Evolutionary conservation across 148 eudicot species (phyloP), one percentile per base, ranked within the genome.

Genomic region (Nepenthes gracilis): DNA sequence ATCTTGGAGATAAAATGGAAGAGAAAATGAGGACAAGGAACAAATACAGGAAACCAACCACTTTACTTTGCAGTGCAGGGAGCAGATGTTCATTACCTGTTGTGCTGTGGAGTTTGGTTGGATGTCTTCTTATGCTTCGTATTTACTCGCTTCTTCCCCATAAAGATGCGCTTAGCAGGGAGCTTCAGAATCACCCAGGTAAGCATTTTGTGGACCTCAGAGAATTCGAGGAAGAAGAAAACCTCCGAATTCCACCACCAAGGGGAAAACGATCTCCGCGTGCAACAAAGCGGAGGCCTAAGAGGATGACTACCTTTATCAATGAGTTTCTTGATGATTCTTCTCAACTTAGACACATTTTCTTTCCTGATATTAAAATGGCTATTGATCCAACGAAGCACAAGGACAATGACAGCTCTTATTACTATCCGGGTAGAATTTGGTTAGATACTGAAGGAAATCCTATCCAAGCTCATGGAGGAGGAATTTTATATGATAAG

Each of bases 391-490:
- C 99, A 2, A 72, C 43, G 60, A 86, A 77, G 62, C 73, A 67
- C 62, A 55, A 43, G 62, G 84, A 70, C 13, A 82, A 81, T 54
- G 88, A 75, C 59, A 88, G 87, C 71, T 78, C 79, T 55, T 79
- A 67, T 63, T 88, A 84, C 73, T 62, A 74, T 72, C 99, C 99
- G 0, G 99, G 92, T 62, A 88, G 80, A 76, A 86, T 93, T 66
- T 93, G 99, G 99, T 65, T 93, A 23, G 99, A 93, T 72, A 88
- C 96, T 8, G 92, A 88, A 43, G 99, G 95, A 43, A 83, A 93
- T 73, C 96, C 95, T 62, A 88, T 93, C 64, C 99, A 93, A 83
- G 99, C 96, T 70, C 99, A 93, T 65, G 99, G 99, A 62, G 99
- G 99, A 72, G 99, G 99, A 50, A 81, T 89, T 67, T 47, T 93